Conservation (phyloP, 2,329 filamentous ascomycete genomes). For the Claviceps capensis region DNA sequence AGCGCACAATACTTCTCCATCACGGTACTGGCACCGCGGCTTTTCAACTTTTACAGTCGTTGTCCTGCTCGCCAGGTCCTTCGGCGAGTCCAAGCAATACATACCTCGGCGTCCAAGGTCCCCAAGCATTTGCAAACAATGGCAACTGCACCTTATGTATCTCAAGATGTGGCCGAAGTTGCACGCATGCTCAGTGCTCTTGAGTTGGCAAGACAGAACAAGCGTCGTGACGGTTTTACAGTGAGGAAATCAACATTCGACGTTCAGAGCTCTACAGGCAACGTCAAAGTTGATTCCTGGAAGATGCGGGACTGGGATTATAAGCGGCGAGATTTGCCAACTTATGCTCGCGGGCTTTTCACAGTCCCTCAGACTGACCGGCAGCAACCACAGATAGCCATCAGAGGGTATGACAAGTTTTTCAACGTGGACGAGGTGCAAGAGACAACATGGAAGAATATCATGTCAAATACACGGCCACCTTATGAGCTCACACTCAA, state of each 20-base stretch:
- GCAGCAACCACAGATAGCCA: constrained; percentile 61
- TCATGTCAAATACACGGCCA: constrained; percentile 60
- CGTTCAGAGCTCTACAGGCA: constrained; percentile 47
- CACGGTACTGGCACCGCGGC: too few relatives aligned
- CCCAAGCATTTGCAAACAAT: constrained; percentile 8
- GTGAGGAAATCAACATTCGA: constrained; percentile 71
- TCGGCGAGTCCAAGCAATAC: background rate
- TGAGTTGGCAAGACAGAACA: constrained; percentile 40
- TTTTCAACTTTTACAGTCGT: too few relatives aligned
- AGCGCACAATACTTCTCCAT: too few relatives aligned
- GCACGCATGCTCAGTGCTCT: constrained; percentile 51
- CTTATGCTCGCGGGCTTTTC: constrained; percentile 87
- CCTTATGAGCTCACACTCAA: constrained; percentile 95
- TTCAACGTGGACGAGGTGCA: constrained; percentile 82
- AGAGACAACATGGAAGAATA: constrained; percentile 71
- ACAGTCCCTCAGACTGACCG: constrained; percentile 54
- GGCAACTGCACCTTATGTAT: constrained; percentile 39
- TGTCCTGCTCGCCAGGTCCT: too few relatives aligned
- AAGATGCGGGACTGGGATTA: constrained; percentile 92
- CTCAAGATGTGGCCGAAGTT: constrained; percentile 58
- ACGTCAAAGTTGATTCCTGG: constrained; percentile 75
- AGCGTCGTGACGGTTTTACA: constrained; percentile 47
- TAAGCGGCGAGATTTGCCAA: constrained; percentile 73
- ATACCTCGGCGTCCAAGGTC: background rate
- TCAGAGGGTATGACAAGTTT: constrained; percentile 96